Base-by-base conservation (phyloP, 2,329 filamentous ascomycete genomes). In the Aspergillus fumigatus region DNA sequence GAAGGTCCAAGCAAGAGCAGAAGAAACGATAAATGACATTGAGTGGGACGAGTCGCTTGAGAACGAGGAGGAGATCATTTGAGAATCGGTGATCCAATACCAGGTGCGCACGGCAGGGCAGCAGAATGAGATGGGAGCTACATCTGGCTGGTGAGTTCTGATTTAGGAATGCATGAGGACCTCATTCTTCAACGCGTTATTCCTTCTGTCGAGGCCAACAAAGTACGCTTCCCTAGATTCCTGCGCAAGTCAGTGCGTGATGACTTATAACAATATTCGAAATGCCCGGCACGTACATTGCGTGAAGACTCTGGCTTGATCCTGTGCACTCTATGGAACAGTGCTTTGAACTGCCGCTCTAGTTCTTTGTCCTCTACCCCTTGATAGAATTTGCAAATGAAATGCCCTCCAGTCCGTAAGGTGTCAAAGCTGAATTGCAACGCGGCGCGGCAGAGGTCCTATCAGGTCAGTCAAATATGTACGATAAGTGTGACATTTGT, bases 301-400 rank as follows among this genome's bases (percentile, higher is more conserved):
- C 94, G 84, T 40, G 93, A 97, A 6, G 92, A 89, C 55, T 95
- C 89, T 1, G 95, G 94, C 74, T 99, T 99, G 72, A 96, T 89
- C 58, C 92, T 82, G 66, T 88, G 81, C 1, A 99, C 94, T 64
- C 84, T 89, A 19, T 79, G 76, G 70, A 99, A 99, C 65, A 96
- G 77, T 50, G 81, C 84, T 70, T 84, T 90, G 43, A 99, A 79
- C 64, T 84, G 84, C 59, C 76, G 80, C 76, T 97, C 91, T 10
- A 99, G 75, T 1, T 78, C 79, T 74, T 89, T 92, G 68, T 97
- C 93, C 73, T 97, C 92, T 4, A 81, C 73, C 3, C 94, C 94
- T 72, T 96, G 90, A 73, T 97, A 99, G 75, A 96, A 99, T 74
- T 99, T 99, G 82, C 93, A 97, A 48, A 99, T 83, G 66, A 99